Evolutionary conservation across 2,329 filamentous ascomycete species (phyloP), one percentile per base, ranked within the genome.

Genomic region (Colletotrichum cordylinicola): DNA sequence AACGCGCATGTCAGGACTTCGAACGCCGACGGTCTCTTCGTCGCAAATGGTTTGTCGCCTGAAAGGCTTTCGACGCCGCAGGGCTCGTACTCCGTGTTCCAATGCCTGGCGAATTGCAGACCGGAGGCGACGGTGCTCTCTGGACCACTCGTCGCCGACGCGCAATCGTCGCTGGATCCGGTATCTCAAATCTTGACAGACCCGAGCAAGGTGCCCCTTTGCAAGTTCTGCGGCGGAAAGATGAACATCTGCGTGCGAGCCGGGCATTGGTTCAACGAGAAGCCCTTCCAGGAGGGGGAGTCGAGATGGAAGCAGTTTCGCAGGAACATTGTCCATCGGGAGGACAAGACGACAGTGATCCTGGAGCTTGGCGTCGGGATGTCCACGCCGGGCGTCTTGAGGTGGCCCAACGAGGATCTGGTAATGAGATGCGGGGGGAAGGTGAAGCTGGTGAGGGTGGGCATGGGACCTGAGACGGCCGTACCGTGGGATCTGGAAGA

Each of bases 11-110:
- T 84, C 15, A 79, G 82, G 10, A 84, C 83, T 2, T 82, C 80
- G 4, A 84, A 84, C 67, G 82, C 81, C 3, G 83, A 84, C 52
- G 80, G 82, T 4, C 74, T 83, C 4, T 84, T 84, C 58, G 33
- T 81, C 16, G 77, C 78, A 1, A 80, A 83, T 48, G 82, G 81
- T 1, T 82, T 82, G 77, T 35, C 70, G 1, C 71, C 76, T 6
- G 78, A 78, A 13, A 75, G 68, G 9, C 68, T 83, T 4, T 80
- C 81, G 1, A 84, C 82, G 13, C 83, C 82, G 1, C 82, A 84
- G 68, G 82, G 83, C 1, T 75, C 79, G 1, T 84, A 84, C 52
- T 70, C 78, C 1, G 74, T 82, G 3, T 71, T 84, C 8, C 82
- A 84, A 60, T 84, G 82, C 55, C 55, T 82, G 9, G 76, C 67